A percentile compares a stretch with the other conserved stretches of the same genome.
phyloP scores from a whole-genome alignment of 306 rosid genomes.

The Cucurbita ficifolia region DNA sequence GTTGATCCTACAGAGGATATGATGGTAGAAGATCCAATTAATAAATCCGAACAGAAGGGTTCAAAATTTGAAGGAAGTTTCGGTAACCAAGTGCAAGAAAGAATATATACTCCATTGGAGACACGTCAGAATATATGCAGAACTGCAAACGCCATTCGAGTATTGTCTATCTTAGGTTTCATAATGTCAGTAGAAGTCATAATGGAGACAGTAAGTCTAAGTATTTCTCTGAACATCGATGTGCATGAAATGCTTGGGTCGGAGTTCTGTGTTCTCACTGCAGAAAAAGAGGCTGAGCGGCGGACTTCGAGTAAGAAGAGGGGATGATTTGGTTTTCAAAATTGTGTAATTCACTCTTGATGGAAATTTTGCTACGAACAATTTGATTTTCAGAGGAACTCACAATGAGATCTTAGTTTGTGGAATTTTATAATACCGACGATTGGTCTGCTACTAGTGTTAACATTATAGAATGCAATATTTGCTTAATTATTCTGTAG shows the following conservation, averaged over 20 bases:
- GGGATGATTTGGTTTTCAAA: slow-evolving; percentile 10
- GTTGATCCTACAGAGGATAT: slow-evolving; percentile 38
- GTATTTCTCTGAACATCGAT: slow-evolving; percentile 43
- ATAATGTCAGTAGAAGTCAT: slow-evolving; percentile 43
- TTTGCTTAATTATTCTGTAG: too few species aligned
- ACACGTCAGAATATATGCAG: slow-evolving; percentile 69
- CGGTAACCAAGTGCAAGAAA: slow-evolving; percentile 40
- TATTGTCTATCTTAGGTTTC: slow-evolving; percentile 53
- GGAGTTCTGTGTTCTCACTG: slow-evolving; percentile 67
- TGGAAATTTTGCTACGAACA: neutral
- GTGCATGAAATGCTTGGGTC: slow-evolving; percentile 76
- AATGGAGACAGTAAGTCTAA: slow-evolving; percentile 38
- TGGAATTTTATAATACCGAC: neutral
- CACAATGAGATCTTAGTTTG: neutral
- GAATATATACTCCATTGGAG: slow-evolving; percentile 25
- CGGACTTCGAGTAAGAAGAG: slow-evolving; percentile 47
- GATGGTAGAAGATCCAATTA: slow-evolving; percentile 38
- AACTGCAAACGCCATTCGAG: slow-evolving; percentile 64
- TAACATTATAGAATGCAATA: too few species aligned
- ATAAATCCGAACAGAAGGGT: slow-evolving; percentile 29
- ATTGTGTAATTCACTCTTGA: neutral
- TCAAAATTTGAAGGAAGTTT: slow-evolving; percentile 3
- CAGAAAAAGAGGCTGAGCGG: slow-evolving; percentile 69
- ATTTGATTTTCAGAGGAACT: neutral
- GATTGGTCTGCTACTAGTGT: neutral